Percentiles rank a stretch among this genome's conserved stretches.
phyloP scores from a whole-genome alignment of 805 yeast genomes.

The Blastobotrys muscicola region DNA sequence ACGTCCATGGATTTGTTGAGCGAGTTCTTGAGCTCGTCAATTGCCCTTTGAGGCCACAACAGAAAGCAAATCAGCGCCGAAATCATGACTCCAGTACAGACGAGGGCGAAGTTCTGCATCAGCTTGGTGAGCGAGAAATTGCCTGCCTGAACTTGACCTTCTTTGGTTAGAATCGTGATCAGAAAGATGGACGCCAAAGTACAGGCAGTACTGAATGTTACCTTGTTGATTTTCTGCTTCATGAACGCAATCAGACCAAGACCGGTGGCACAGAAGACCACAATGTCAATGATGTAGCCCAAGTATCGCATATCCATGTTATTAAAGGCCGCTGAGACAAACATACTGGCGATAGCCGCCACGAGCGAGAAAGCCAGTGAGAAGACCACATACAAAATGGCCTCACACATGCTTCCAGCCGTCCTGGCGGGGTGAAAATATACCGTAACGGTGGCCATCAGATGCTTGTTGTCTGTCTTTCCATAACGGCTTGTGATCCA shows the following conservation, averaged over 20 bases:
- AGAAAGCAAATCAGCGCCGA: constrained; percentile 53
- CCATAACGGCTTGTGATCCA: constrained; percentile 37
- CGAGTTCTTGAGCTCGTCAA: constrained; percentile 33
- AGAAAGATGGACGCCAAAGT: constrained; percentile 64
- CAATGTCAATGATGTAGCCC: constrained; percentile 45
- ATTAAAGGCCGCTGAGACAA: constrained; percentile 38
- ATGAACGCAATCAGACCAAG: constrained; percentile 59
- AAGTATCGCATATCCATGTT: constrained; percentile 37
- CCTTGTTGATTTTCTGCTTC: constrained; percentile 57
- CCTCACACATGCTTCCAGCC: constrained; percentile 72
- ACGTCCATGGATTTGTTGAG: constrained; percentile 44
- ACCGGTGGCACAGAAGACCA: constrained; percentile 40
- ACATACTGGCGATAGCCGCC: constrained; percentile 44
- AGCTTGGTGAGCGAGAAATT: constrained; percentile 47
- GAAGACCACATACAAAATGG: constrained; percentile 48
- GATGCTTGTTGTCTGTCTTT: constrained; percentile 62
- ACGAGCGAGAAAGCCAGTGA: constrained; percentile 46
- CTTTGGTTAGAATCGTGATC: constrained; percentile 63
- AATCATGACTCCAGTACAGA: constrained; percentile 48
- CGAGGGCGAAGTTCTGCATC: constrained; percentile 46
- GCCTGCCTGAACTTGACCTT: constrained; percentile 55
- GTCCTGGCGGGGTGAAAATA: constrained; percentile 79
- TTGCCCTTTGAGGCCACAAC: constrained; percentile 56
- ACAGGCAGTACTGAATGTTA: constrained; percentile 73
- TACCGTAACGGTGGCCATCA: constrained; percentile 73